Conservation (phyloP, 2,329 filamentous ascomycete genomes). For the Escovopsis sp. region DNA sequence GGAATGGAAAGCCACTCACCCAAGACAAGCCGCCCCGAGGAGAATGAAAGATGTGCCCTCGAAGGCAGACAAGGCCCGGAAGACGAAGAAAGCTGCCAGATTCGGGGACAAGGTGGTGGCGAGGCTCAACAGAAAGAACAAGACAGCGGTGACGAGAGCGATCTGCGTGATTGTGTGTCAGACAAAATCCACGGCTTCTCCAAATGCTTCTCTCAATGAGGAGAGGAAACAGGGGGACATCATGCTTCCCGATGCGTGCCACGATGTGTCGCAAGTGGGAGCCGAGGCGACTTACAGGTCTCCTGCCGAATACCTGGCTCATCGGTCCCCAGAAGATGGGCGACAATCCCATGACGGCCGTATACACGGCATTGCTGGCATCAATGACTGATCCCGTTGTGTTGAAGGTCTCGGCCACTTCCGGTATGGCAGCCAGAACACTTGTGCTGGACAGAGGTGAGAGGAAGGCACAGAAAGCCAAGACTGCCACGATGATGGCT, state of each 20-base stretch:
- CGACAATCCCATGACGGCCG: constrained; percentile 57
- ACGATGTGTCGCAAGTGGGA: neutral
- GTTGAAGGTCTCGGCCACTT: constrained; percentile 50
- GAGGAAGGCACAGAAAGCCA: constrained; percentile 63
- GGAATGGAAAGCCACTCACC: constrained; percentile 23
- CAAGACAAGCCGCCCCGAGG: constrained; percentile 55
- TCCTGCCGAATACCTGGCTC: constrained; percentile 48
- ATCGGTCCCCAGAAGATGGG: constrained; percentile 60
- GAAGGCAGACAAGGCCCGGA: constrained; percentile 60
- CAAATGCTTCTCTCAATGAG: neutral
- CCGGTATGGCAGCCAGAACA: constrained; percentile 57
- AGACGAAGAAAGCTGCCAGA: constrained; percentile 56
- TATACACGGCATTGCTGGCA: constrained; percentile 59
- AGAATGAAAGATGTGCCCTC: constrained; percentile 63
- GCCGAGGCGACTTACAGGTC: constrained; percentile 30
- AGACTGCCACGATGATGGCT: constrained; percentile 47
- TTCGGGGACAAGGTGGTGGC: constrained; percentile 61
- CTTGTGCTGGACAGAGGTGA: constrained; percentile 63
- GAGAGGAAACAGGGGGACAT: neutral
- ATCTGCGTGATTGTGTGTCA: constrained; percentile 9
- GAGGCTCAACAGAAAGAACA: constrained; percentile 56
- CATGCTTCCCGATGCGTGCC: too few relatives aligned
- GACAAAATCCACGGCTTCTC: neutral
- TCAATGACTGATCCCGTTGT: constrained; percentile 59
- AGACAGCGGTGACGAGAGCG: constrained; percentile 39